A percentile compares a stretch with the other conserved stretches of the same genome.
These are phyloP conservation scores for Ceraceosorus bombacis DNA, from an alignment of 1,284 basidiomycete genomes.

Conservation along the genomic window DNA sequence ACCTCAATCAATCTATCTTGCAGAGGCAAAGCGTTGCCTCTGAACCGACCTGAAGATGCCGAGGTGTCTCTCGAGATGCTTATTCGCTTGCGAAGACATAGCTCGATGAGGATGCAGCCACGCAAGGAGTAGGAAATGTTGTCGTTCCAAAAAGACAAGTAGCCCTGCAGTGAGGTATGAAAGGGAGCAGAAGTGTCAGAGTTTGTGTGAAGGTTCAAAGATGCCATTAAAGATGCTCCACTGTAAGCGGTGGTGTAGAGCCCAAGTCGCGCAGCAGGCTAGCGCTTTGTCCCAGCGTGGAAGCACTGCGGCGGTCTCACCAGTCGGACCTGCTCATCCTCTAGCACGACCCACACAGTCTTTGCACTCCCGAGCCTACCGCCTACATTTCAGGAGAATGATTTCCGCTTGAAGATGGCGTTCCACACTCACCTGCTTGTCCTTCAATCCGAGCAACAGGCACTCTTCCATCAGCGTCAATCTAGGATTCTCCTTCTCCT, in stretches of 20 bases:
- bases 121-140: conserved; percentile 46
- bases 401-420: no score
- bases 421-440: conserved; percentile 63
- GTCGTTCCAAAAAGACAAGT: conserved; percentile 49
- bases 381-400: no score
- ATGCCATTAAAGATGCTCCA: no score
- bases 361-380: no score
- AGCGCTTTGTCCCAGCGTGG: neutral
- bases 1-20: conserved; percentile 29
- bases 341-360: no score
- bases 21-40: conserved; percentile 15
- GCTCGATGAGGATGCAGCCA: conserved; percentile 45
- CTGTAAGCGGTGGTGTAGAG: no score
- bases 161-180: conserved; percentile 25
- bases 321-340: neutral
- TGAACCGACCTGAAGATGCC: conserved; percentile 3
- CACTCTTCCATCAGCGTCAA: conserved; percentile 97
- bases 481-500: conserved; percentile 68
- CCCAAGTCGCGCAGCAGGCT: no score
- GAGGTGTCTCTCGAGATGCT: conserved; percentile 29
- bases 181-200: conserved; percentile 4
- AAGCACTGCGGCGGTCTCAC: neutral
- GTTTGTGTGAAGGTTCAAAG: neutral
- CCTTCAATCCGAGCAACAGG: conserved; percentile 78
- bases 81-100: conserved; percentile 40